Evolutionary conservation across 176 grass and related monocot species (phyloP), one percentile per base, ranked within the genome.

Genomic region (Alloteropsis semialata): DNA sequence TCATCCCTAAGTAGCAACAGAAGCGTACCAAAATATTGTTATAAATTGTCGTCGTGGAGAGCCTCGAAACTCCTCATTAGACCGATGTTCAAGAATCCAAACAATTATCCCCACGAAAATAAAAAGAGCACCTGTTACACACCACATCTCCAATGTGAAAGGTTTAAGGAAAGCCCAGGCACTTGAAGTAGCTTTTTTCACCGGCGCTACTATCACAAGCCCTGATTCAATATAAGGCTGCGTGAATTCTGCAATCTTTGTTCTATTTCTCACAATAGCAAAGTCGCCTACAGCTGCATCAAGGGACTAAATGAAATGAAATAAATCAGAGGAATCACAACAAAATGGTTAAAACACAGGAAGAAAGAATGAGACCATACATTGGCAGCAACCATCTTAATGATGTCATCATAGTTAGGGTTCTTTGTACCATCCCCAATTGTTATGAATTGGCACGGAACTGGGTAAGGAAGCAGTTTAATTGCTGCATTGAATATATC

Each of bases 271-370:
- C 83, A 94, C 92, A 79, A 97, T 94, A 42, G 92, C 85, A 24
- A 97, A 81, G 90, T 94, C 92, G 0, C 95, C 95, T 73, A 97
- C 90, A 72, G 85, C 95, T 78, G 90, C 95, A 65, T 97, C 95
- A 81, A 97, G 87, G 73, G 65, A 77, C 81, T 90, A 49, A 44
- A 82, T 72, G 62, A 78, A 37, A 62, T 69, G 22, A 81, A 75
- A 32, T 5, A 34, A 22, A 75, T 87, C 65, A 84, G 71, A 82
- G 38, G 64, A 70, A 56, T 79, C 69, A 30, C 33, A 81, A 51
- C 56, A 62, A 75, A 84, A 33, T 67, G 10, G 46, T 74, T 34
- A 65, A 81, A 84, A 81, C 80, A 55, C 12, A 15, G 14, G 66
- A 67, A 33, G 37, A 71, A 66, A 78, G 59, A 77, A 75, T 50